A percentile compares a stretch with the other conserved stretches of the same genome.
Evolutionary conservation across 2,329 filamentous ascomycete genomes (phyloP).

Genomic region (Monosporascus sp.): DNA sequence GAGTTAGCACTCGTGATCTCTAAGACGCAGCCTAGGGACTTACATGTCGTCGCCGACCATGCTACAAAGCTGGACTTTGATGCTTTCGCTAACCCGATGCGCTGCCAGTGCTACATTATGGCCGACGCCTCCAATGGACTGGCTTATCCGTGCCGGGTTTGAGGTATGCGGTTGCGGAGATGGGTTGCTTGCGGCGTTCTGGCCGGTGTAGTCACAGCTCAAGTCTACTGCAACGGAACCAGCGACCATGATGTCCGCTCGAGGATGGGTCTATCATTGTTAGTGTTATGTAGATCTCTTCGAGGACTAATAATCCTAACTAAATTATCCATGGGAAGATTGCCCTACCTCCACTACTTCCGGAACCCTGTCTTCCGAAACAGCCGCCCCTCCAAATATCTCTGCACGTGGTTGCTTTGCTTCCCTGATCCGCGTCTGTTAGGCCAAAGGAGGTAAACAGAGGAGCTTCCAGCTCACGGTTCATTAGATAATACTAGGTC

Average conservation of each 20-base stretch:
- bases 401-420: conserved; percentile 9
- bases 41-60: conserved; percentile 74
- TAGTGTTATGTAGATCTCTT: conserved; percentile 4
- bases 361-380: conserved; percentile 7
- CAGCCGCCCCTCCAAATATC: conserved; percentile 5
- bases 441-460: conserved; percentile 8
- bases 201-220: conserved; percentile 65
- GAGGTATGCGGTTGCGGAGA: conserved; percentile 67
- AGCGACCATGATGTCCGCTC: conserved; percentile 72
- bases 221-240: conserved; percentile 88
- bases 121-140: conserved; percentile 85
- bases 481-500: conserved; percentile 15
- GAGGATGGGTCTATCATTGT: conserved; percentile 15
- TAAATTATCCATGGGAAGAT: background rate
- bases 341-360: conserved; percentile 16
- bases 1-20: conserved; percentile 4
- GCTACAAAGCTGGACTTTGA: conserved; percentile 69
- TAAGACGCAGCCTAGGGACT: conserved; percentile 20
- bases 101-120: conserved; percentile 86
- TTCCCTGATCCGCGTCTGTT: conserved; percentile 17
- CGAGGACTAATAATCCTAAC: background rate
- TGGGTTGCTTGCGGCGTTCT: conserved; percentile 19
- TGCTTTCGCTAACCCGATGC: conserved; percentile 56
- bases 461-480: conserved; percentile 25
- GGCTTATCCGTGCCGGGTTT: conserved; percentile 74